These are phyloP conservation scores for Prosopis cineraria DNA, from an alignment of 306 rosid genomes.

Conservation along the genomic window DNA sequence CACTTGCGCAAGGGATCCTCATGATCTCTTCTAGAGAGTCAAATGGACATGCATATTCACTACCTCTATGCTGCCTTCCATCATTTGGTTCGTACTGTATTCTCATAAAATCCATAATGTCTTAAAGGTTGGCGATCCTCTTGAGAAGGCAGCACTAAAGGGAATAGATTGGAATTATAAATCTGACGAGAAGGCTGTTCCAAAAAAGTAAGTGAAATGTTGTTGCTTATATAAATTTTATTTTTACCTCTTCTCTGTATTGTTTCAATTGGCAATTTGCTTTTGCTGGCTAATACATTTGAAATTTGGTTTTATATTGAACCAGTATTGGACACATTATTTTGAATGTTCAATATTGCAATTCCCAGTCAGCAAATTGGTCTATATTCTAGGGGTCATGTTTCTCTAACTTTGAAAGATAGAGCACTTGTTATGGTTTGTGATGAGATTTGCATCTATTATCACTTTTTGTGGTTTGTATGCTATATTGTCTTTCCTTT, in stretches of 20 bases:
- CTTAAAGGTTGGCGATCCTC: slow-evolving; percentile 97
- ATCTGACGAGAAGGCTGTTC: slow-evolving; percentile 95
- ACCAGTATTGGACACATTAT: slow-evolving; percentile 10
- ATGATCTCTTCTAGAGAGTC: slow-evolving; percentile 13
- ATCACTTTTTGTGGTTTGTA: slow-evolving; percentile 8
- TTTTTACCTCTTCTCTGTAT: slow-evolving; percentile 27
- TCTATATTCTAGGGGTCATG: slow-evolving; percentile 19
- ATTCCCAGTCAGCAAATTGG: slow-evolving; percentile 3
- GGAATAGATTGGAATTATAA: slow-evolving; percentile 95
- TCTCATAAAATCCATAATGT: slow-evolving; percentile 35
- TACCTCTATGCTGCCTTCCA: slow-evolving; percentile 5
- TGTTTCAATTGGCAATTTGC: slow-evolving; percentile 6
- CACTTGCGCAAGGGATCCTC: not conserved
- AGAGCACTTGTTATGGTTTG: not conserved
- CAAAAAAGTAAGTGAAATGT: slow-evolving; percentile 69
- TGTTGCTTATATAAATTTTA: slow-evolving; percentile 11
- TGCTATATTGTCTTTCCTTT: slow-evolving; percentile 8
- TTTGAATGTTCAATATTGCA: slow-evolving; percentile 31
- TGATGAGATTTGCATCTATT: not conserved
- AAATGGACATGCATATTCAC: slow-evolving; percentile 18
- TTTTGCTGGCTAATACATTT: slow-evolving; percentile 8
- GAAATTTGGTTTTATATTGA: slow-evolving; percentile 9
- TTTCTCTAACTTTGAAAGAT: slow-evolving; percentile 21
- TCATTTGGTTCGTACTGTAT: slow-evolving; percentile 12
- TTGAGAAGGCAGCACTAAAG: slow-evolving; percentile 96